Base-by-base conservation (phyloP, 805 yeast species). In the Ogataea dorogensis region DNA sequence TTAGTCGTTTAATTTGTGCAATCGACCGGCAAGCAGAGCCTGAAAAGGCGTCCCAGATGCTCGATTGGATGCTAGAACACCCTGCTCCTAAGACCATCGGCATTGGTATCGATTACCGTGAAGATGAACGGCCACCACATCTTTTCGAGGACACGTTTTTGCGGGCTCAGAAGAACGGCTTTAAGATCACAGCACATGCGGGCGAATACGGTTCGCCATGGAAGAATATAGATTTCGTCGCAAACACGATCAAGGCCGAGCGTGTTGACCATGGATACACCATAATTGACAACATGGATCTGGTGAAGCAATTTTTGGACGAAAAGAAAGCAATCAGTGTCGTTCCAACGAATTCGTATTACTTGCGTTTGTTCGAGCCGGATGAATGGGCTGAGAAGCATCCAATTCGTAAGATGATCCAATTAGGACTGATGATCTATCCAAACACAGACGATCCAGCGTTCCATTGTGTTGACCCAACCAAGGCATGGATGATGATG, bases 371-470 rank as follows among this genome's bases (percentile, higher is more conserved):
- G 7, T 42, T 55, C 8, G 39, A 44, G 11, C 54, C 51, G 12
- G 53, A 47, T 5, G 55, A 55, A 34, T 58, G 63, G 63, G 58
- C 61, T 3, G 13, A 28, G 6, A 53, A 53, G 33, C 63, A 58
- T 36, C 63, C 61, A 5, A 58, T 58, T 21, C 32, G 63, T 18
- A 26, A 43, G 32, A 58, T 58, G 63, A 49, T 54, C 13, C 36
- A 42, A 40, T 37, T 42, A 9, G 61, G 61, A 2, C 26, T 58
- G 30, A 46, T 33, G 24, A 44, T 58, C 12, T 58, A 55, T 42
- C 63, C 61, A 5, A 58, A 58, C 36, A 55, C 63, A 7, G 63
- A 58, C 34, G 63, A 58, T 38, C 63, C 63, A 10, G 44, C 57
- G 6, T 49, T 56, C 26, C 63, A 58, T 31, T 47, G 50, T 28